Conservation (phyloP, 139 green algal genomes). For the Chlamydomonas incerta region DNA sequence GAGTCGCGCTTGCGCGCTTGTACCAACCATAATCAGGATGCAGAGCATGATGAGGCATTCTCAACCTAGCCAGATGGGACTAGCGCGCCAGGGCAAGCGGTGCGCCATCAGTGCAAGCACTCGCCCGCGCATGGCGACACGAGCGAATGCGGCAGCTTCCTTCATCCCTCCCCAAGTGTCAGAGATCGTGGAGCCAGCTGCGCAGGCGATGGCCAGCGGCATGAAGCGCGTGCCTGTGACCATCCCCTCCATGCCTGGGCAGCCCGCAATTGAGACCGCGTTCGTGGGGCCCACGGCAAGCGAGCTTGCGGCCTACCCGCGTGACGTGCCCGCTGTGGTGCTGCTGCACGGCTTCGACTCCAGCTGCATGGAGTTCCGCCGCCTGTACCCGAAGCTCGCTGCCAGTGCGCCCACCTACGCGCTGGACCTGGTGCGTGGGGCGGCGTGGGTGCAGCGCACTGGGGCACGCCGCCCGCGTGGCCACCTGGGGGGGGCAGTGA, state of each 20-base stretch:
- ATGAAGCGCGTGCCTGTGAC: conserved; percentile 43
- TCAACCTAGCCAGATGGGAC: too few relatives aligned
- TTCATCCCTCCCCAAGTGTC: conserved; percentile 43
- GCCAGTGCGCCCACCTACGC: conserved; percentile 72
- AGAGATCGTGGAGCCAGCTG: conserved; percentile 52
- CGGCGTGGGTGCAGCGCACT: too few relatives aligned
- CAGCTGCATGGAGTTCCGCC: conserved; percentile 87
- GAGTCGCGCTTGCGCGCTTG: too few relatives aligned
- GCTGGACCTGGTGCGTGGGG: conserved; percentile 83
- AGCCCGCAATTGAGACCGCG: conserved; percentile 25
- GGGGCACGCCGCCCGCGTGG: too few relatives aligned
- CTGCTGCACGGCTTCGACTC: conserved; percentile 93
- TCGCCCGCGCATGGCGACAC: neutral
- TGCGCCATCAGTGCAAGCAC: too few relatives aligned
- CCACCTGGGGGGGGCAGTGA: too few relatives aligned
- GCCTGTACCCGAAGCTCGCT: conserved; percentile 81
- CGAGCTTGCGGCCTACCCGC: conserved; percentile 19
- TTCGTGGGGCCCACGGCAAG: conserved; percentile 51
- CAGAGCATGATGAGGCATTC: too few relatives aligned
- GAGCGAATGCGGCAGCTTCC: neutral
- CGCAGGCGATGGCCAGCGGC: conserved; percentile 24
- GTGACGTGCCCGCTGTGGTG: conserved; percentile 73
- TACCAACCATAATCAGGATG: too few relatives aligned
- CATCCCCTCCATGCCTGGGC: conserved; percentile 28
- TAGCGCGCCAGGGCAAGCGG: too few relatives aligned